Percentiles rank a stretch among this genome's conserved stretches.
These are phyloP conservation scores for Avena atlantica DNA, from an alignment of 176 grass and related monocot species.

Conservation along the genomic window DNA sequence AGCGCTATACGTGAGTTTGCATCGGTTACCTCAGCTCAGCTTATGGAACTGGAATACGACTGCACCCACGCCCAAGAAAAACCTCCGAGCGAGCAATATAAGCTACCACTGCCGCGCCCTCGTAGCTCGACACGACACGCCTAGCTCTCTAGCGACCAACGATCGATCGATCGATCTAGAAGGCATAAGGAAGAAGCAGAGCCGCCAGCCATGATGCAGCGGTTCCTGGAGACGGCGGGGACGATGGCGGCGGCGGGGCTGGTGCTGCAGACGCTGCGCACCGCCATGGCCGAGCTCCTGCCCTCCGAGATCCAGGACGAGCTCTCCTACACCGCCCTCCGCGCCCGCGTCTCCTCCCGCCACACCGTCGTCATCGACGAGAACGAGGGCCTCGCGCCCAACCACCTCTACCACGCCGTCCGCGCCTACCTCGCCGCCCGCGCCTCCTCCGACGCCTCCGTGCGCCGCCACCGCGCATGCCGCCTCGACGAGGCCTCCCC, in stretches of 20 bases:
- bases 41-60: too few species aligned
- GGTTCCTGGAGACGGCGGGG: too few species aligned
- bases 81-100: too few species aligned
- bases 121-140: too few species aligned
- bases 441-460: background rate
- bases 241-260: slow-evolving; percentile 9
- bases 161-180: too few species aligned
- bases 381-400: slow-evolving; percentile 43
- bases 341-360: slow-evolving; percentile 43
- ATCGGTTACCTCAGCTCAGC: too few species aligned
- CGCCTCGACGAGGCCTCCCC: slow-evolving; percentile 37
- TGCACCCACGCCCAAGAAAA: too few species aligned
- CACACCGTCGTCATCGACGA: slow-evolving; percentile 54
- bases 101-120: too few species aligned
- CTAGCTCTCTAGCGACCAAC: too few species aligned
- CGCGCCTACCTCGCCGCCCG: slow-evolving; percentile 49
- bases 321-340: slow-evolving; percentile 26
- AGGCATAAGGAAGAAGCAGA: too few species aligned
- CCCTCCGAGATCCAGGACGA: slow-evolving; percentile 32
- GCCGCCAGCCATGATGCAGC: too few species aligned
- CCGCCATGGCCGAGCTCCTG: slow-evolving; percentile 36
- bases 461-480: slow-evolving; percentile 34
- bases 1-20: too few species aligned
- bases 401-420: slow-evolving; percentile 58
- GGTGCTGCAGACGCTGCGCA: slow-evolving; percentile 34